Evolutionary conservation across 352 stramenopile species (phyloP).

Genomic region (Globisporangium heterothallicum): DNA sequence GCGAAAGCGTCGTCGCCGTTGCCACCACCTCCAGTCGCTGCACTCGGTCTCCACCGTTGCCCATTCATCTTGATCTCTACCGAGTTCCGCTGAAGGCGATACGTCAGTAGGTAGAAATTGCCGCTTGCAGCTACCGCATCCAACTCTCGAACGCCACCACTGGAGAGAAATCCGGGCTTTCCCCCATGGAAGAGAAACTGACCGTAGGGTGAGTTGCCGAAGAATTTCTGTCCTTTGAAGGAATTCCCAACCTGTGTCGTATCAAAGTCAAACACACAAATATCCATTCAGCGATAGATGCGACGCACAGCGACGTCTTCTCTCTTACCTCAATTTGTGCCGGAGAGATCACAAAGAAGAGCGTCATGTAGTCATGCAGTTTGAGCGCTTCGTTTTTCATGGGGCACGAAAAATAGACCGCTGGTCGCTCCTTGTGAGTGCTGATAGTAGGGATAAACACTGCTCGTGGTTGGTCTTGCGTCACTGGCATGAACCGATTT

Average conservation of each 20-base stretch:
- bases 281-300: no score
- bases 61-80: conserved; percentile 47
- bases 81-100: conserved; percentile 34
- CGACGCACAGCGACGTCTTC: neutral
- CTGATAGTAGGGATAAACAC: conserved; percentile 8
- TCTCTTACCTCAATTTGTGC: conserved; percentile 34
- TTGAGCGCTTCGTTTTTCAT: conserved; percentile 25
- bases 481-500: conserved; percentile 11
- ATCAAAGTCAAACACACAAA: conserved; percentile 2
- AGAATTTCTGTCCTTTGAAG: conserved; percentile 57
- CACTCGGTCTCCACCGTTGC: conserved; percentile 19
- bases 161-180: conserved; percentile 53
- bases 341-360: conserved; percentile 58
- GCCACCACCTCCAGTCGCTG: conserved; percentile 2
- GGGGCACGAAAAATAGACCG: conserved; percentile 47
- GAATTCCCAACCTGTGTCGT: conserved; percentile 23
- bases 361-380: conserved; percentile 53
- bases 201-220: conserved; percentile 59
- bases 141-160: conserved; percentile 33
- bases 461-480: conserved; percentile 5
- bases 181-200: conserved; percentile 57
- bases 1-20: conserved; percentile 14
- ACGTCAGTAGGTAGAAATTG: conserved; percentile 33
- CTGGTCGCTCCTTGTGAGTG: conserved; percentile 24
- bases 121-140: conserved; percentile 13